These are phyloP conservation scores for Dactylonectria macrodidyma DNA, from an alignment of 2,329 filamentous ascomycete species.

Conservation along the genomic window DNA sequence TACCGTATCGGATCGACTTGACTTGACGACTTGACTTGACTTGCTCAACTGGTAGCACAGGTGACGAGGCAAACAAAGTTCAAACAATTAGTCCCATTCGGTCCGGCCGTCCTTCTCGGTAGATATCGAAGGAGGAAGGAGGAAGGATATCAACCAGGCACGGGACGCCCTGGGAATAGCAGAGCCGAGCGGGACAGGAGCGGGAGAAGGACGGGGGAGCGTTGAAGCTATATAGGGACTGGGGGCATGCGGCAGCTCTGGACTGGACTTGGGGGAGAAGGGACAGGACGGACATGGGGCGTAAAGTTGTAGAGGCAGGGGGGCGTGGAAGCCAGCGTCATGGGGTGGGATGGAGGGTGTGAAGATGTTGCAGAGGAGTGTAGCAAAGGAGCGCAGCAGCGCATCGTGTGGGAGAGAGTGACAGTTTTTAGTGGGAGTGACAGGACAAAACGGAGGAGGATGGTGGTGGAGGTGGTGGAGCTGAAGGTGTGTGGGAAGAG, in stretches of 20 bases:
- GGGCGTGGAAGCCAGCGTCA: slow-evolving; percentile 36
- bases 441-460: slow-evolving; percentile 15
- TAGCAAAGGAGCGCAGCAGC: neutral
- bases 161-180: slow-evolving; percentile 42
- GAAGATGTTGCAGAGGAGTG: slow-evolving; percentile 11
- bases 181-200: slow-evolving; percentile 39
- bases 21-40: slow-evolving; percentile 2
- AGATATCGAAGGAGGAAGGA: slow-evolving; percentile 28
- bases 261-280: slow-evolving; percentile 29
- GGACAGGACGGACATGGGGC: slow-evolving; percentile 34
- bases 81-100: slow-evolving; percentile 22
- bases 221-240: slow-evolving; percentile 50
- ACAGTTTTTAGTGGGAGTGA: neutral
- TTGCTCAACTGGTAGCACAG: slow-evolving; percentile 27
- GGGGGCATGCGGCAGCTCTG: slow-evolving; percentile 34
- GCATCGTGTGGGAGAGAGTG: neutral
- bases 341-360: slow-evolving; percentile 36
- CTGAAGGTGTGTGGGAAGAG: slow-evolving; percentile 16
- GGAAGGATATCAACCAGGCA: slow-evolving; percentile 43
- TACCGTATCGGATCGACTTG: slow-evolving; percentile 21
- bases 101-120: slow-evolving; percentile 36
- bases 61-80: slow-evolving; percentile 12
- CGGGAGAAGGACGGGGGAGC: slow-evolving; percentile 35
- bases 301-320: slow-evolving; percentile 25
- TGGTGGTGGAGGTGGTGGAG: slow-evolving; percentile 33